phyloP scores from a whole-genome alignment of 176 grass and related monocot genomes.

The Thinopyrum elongatum region DNA sequence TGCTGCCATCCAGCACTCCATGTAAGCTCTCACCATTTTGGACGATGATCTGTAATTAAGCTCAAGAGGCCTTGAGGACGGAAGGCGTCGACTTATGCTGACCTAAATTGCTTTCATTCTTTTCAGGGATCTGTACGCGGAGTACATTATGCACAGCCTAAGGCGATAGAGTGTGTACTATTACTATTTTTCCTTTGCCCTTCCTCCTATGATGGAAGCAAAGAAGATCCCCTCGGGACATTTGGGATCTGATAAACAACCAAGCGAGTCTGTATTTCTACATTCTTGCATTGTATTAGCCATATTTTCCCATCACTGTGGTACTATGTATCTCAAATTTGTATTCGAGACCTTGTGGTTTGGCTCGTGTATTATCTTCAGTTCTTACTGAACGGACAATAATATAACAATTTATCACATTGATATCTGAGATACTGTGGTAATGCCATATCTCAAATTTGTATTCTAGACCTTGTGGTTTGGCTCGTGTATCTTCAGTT shows the following conservation, averaged over 20 bases:
- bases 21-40: conserved; percentile 37
- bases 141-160: conserved; percentile 80
- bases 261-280: background rate
- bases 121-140: conserved; percentile 71
- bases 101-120: background rate
- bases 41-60: background rate
- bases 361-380: conserved; percentile 25
- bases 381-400: background rate
- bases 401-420: background rate
- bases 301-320: conserved; percentile 14
- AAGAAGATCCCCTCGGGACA: background rate
- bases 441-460: no score
- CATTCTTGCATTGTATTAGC: background rate
- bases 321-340: conserved; percentile 4
- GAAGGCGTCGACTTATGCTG: background rate
- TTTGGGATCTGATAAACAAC: conserved; percentile 16
- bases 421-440: background rate
- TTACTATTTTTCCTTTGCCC: background rate
- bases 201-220: background rate
- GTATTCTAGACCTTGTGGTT: no score
- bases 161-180: conserved; percentile 38
- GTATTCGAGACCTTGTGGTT: conserved; percentile 12
- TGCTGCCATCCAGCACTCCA: conserved; percentile 78
- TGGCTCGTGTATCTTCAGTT: no score
- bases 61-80: background rate